Evolutionary conservation across 2,329 filamentous ascomycete genomes (phyloP).

Genomic region (Biscogniauxia mediterranea): DNA sequence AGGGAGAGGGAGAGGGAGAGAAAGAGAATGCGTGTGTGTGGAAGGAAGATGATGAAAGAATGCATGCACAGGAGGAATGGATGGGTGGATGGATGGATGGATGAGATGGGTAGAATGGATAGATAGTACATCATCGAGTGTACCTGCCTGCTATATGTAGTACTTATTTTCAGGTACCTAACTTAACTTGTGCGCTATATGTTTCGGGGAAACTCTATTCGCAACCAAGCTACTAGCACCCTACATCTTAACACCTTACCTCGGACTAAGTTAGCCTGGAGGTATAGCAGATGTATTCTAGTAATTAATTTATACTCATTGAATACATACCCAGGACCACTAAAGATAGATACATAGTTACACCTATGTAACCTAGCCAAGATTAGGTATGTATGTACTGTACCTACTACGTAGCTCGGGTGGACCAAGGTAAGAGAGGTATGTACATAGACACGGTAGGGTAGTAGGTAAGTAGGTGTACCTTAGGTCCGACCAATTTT

Average conservation of each 20-base stretch:
- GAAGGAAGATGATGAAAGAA: neutral
- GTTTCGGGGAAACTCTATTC: neutral
- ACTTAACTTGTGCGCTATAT: neutral
- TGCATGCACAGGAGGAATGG: neutral
- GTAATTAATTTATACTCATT: neutral
- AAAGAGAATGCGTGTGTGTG: too few relatives aligned
- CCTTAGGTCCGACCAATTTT: too few relatives aligned
- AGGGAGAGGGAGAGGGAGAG: too few relatives aligned
- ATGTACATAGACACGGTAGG: too few relatives aligned
- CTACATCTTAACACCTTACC: too few relatives aligned
- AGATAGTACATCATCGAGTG: too few relatives aligned
- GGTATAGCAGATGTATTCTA: neutral
- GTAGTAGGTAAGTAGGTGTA: too few relatives aligned
- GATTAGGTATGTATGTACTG: too few relatives aligned
- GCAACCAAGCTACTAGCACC: neutral
- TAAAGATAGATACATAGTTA: neutral
- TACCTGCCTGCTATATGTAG: neutral
- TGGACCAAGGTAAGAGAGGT: neutral
- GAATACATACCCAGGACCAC: neutral
- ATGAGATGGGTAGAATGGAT: too few relatives aligned
- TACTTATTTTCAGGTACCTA: neutral
- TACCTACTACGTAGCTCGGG: neutral
- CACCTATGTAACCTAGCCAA: neutral
- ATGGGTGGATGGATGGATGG: too few relatives aligned
- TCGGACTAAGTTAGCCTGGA: too few relatives aligned